Evolutionary conservation across 768 basidiomycete species (phyloP).

Genomic region (Epithele typhae): DNA sequence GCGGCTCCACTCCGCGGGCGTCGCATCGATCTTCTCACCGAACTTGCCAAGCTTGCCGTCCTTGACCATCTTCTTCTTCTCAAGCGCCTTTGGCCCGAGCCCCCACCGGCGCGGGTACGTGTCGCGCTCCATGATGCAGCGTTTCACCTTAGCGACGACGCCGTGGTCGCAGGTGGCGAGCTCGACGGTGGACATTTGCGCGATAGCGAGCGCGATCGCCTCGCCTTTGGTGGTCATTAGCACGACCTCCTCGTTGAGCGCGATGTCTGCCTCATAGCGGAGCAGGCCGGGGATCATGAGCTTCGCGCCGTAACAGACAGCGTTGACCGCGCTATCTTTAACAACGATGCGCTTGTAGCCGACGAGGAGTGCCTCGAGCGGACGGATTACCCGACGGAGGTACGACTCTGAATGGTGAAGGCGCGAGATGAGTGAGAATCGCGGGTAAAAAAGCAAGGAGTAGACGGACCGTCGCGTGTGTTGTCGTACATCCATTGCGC

Average conservation of each 20-base stretch:
- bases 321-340: slow-evolving; percentile 98
- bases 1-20: slow-evolving; percentile 86
- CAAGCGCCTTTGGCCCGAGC: slow-evolving; percentile 91
- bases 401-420: slow-evolving; percentile 71
- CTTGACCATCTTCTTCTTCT: slow-evolving; percentile 98
- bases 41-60: slow-evolving; percentile 96
- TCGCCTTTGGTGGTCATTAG: slow-evolving; percentile 99
- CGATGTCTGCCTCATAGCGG: slow-evolving; percentile 93
- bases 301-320: slow-evolving; percentile 98
- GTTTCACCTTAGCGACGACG: slow-evolving; percentile 97
- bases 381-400: slow-evolving; percentile 90
- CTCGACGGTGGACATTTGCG: slow-evolving; percentile 98
- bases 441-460: slow-evolving; percentile 1
- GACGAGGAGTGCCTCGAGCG: slow-evolving; percentile 88
- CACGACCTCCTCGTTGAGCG: slow-evolving; percentile 92
- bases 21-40: slow-evolving; percentile 84
- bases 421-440: slow-evolving; percentile 1
- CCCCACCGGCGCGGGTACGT: slow-evolving; percentile 98
- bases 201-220: slow-evolving; percentile 90
- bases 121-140: slow-evolving; percentile 99
- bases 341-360: slow-evolving; percentile 99
- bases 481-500: slow-evolving; percentile 99
- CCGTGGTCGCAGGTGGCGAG: slow-evolving; percentile 98
- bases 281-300: slow-evolving; percentile 99
- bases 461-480: slow-evolving; percentile 84